Conservation (phyloP, 73 alveolate species). For the Paramecium tetraurelia region DNA sequence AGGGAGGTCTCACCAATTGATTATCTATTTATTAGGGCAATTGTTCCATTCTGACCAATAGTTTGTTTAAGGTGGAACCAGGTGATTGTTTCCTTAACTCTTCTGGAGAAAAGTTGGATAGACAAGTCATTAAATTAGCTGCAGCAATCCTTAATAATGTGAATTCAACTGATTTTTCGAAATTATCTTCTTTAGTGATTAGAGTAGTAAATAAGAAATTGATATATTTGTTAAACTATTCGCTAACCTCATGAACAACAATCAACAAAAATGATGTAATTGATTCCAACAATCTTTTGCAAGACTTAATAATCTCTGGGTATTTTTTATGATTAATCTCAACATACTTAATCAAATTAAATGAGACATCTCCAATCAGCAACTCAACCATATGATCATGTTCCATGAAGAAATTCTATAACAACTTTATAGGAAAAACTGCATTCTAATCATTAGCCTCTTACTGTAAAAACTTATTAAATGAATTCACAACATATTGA, state of each 20-base stretch:
- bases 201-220: background rate
- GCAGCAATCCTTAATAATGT: constrained; percentile 4
- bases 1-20: background rate
- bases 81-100: constrained; percentile 2
- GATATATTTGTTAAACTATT: background rate
- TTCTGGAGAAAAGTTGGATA: background rate
- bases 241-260: background rate
- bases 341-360: constrained; percentile 37
- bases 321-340: constrained; percentile 8
- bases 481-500: constrained; percentile 27
- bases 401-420: constrained; percentile 60
- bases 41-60: background rate
- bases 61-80: background rate
- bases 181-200: constrained; percentile 21
- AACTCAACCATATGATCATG: constrained; percentile 61
- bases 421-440: constrained; percentile 31
- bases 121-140: background rate
- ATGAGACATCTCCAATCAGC: constrained; percentile 15
- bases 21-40: background rate
- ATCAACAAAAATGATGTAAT: constrained; percentile 34
- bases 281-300: constrained; percentile 37
- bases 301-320: background rate
- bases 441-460: constrained; percentile 46
- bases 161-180: background rate
- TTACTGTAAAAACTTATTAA: constrained; percentile 41